Percentiles rank a stretch among this genome's conserved stretches.
phyloP scores from a whole-genome alignment of 768 basidiomycete genomes.

The Rhizopogon roseolus region DNA sequence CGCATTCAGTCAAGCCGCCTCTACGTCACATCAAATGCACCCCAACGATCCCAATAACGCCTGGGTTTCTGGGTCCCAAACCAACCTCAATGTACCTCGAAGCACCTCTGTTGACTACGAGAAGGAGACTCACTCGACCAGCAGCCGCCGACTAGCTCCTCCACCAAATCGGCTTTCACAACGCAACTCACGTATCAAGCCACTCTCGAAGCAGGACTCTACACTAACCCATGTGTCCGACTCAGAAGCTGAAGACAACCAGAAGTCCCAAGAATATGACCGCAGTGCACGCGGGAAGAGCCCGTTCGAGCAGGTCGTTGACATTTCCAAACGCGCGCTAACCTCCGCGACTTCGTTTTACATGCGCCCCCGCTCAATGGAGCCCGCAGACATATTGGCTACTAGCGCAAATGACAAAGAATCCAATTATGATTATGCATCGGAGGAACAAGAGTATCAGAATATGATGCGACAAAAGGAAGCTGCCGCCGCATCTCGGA shows the following conservation, averaged over 20 bases:
- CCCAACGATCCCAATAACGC: conserved; percentile 52
- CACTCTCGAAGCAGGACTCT: conserved; percentile 53
- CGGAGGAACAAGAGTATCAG: conserved; percentile 66
- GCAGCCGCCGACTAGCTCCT: conserved; percentile 52
- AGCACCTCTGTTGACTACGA: conserved; percentile 83
- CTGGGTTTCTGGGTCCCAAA: conserved; percentile 61
- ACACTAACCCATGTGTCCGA: conserved; percentile 52
- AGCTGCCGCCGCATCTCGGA: conserved; percentile 26
- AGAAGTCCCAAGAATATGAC: conserved; percentile 21
- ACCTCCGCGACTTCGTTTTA: conserved; percentile 56
- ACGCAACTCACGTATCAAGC: conserved; percentile 34
- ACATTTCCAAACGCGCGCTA: conserved; percentile 48
- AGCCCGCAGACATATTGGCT: conserved; percentile 40
- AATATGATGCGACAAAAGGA: conserved; percentile 22
- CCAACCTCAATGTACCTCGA: conserved; percentile 48
- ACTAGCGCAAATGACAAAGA: conserved; percentile 26
- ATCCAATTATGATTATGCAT: conserved; percentile 72
- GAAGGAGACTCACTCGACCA: conserved; percentile 52
- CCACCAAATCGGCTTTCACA: conserved; percentile 47
- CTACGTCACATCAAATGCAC: conserved; percentile 34
- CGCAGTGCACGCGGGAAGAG: conserved; percentile 56
- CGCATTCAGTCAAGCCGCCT: conserved; percentile 75
- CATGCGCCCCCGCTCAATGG: conserved; percentile 56
- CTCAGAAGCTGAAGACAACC: conserved; percentile 57
- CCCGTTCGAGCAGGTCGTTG: conserved; percentile 59